Conservation (phyloP, 2,329 filamentous ascomycete species). For the Nemania serpens region DNA sequence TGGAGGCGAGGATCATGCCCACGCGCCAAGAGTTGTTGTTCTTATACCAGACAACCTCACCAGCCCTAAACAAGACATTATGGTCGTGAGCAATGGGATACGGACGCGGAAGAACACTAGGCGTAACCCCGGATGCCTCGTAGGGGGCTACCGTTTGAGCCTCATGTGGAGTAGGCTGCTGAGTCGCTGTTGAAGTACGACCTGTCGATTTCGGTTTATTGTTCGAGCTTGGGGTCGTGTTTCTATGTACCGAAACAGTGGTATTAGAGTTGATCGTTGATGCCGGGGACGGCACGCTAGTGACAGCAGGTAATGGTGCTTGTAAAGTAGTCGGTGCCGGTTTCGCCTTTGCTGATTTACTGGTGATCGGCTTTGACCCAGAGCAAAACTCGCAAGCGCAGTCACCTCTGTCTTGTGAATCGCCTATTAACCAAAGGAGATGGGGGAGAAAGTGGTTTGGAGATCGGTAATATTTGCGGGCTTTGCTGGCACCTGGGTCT, state of each 20-base stretch:
- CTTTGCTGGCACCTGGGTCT: slow-evolving; percentile 19
- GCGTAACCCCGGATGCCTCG: not conserved
- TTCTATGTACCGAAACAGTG: not conserved
- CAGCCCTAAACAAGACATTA: slow-evolving; percentile 49
- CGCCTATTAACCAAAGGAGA: slow-evolving; percentile 33
- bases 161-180: slow-evolving; percentile 2
- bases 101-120: not conserved
- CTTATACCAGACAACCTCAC: slow-evolving; percentile 58
- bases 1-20: slow-evolving; percentile 45
- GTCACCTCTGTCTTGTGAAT: slow-evolving; percentile 27
- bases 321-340: not conserved
- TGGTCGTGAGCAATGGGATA: slow-evolving; percentile 26
- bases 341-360: slow-evolving; percentile 20
- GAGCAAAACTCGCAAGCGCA: slow-evolving; percentile 34
- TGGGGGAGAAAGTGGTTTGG: slow-evolving; percentile 36
- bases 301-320: not conserved
- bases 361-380: slow-evolving; percentile 21
- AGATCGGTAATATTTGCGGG: slow-evolving; percentile 32
- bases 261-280: not conserved
- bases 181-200: not conserved
- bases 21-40: slow-evolving; percentile 54
- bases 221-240: not conserved
- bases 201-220: not conserved
- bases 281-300: not conserved
- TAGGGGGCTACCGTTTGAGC: slow-evolving; percentile 2